Evolutionary conservation across 2,329 filamentous ascomycete genomes (phyloP), one percentile per base, ranked within the genome.

Genomic region (Daldinia sp.): DNA sequence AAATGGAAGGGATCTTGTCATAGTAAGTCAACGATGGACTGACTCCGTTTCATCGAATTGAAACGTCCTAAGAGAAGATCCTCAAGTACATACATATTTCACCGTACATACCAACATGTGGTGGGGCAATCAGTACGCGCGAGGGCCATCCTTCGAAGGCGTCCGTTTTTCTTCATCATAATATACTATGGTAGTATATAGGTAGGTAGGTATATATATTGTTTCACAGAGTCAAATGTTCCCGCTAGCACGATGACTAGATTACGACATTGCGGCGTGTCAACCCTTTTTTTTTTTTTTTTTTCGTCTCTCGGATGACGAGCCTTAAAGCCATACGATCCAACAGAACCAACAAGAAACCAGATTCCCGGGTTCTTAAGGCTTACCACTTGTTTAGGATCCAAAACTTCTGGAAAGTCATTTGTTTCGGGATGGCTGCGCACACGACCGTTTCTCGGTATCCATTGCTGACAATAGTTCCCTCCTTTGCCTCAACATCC

Each of bases 1-100:
- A 21, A 7, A 37, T 4, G n/a, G 4, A 50, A 45, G 60, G 62
- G 58, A 55, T 64, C 19, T n/a, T 48, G 29, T 54, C 47, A 21
- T 60, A 67, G 64, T 67, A 67, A 67, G 61, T 64, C 50, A 55
- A 39, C 39, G 27, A 61, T 43, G 48, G 49, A 50, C 47, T n/a
- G n/a, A n/a, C n/a, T n/a, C 39, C 54, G 58, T 62, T 60, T 61
- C 61, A 62, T 61, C 54, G 15, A 47, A 51, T 66, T 63, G 50
- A 58, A 64, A 58, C 52, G 32, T 39, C 9, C n/a, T 49, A 29
- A 53, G n/a, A 50, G 17, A 9, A 50, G 29, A 50, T 34, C 27
- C 27, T 7, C 47, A 32, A 48, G 25, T 27, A 29, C n/a, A 5
- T 21, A 19, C 21, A 5, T 45, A 13, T n/a, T n/a, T n/a, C n/a